Conservation (phyloP, 805 yeast species). For the Wickerhamiella occidentalis region DNA sequence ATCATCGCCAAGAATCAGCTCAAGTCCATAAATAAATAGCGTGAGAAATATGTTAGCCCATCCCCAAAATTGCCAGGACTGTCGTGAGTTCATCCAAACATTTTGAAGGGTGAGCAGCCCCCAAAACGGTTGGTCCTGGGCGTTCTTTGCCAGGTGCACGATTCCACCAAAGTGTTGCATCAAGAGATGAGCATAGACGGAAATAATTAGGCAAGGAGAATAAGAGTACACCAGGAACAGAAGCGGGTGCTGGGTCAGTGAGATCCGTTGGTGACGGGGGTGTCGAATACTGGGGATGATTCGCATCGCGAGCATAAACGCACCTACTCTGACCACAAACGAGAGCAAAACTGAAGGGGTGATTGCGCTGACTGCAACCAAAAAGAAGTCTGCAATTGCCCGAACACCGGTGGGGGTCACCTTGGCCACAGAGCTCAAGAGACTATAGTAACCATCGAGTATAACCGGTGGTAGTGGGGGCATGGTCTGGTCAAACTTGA, state of each 20-base stretch:
- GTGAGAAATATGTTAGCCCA: conserved; percentile 86
- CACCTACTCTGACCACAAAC: conserved; percentile 72
- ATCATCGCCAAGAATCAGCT: conserved; percentile 36
- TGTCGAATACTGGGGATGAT: conserved; percentile 62
- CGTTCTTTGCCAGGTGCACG: conserved; percentile 17
- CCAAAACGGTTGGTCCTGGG: conserved; percentile 13
- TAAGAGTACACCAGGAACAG: conserved; percentile 56
- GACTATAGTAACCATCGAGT: conserved; percentile 28
- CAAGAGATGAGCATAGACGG: conserved; percentile 88
- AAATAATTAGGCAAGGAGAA: conserved; percentile 87
- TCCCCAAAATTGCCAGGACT: conserved; percentile 93
- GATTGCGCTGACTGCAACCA: conserved; percentile 46
- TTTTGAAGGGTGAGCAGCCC: conserved; percentile 13
- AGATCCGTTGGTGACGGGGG: conserved; percentile 13
- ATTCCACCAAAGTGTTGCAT: conserved; percentile 47
- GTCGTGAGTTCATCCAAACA: conserved; percentile 30
- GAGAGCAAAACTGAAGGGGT: conserved; percentile 74
- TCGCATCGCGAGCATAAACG: conserved; percentile 81
- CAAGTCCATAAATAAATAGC: conserved; percentile 66
- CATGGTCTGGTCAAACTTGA: conserved; percentile 9
- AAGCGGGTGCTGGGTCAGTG: conserved; percentile 13
- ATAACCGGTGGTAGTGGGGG: conserved; percentile 31
- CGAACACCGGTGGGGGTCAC: conserved; percentile 32
- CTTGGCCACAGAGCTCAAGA: conserved; percentile 29
- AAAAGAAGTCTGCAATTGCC: conserved; percentile 33